Evolutionary conservation across 2,329 filamentous ascomycete species (phyloP).

Genomic region (Xylariaceae sp.): DNA sequence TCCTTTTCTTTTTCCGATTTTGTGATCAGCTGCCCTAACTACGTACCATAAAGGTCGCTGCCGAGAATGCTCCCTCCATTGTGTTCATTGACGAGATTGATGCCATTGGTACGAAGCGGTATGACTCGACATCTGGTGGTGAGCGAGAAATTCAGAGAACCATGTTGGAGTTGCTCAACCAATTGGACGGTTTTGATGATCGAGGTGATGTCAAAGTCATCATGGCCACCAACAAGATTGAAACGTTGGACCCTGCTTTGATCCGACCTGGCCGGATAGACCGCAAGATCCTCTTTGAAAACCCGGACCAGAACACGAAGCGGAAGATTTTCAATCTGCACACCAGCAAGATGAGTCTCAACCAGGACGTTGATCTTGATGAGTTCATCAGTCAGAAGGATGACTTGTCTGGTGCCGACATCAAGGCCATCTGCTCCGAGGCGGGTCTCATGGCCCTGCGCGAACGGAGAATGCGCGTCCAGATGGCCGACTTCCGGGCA

Average conservation of each 20-base stretch:
- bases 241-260: slow-evolving; percentile 89
- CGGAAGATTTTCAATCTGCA: slow-evolving; percentile 98
- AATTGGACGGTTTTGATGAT: slow-evolving; percentile 97
- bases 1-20: neutral
- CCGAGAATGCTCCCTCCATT: slow-evolving; percentile 92
- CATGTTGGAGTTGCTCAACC: slow-evolving; percentile 96
- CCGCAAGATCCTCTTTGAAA: slow-evolving; percentile 80
- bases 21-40: slow-evolving; percentile 21
- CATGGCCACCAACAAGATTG: slow-evolving; percentile 99
- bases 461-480: slow-evolving; percentile 94
- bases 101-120: slow-evolving; percentile 97
- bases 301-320: slow-evolving; percentile 75
- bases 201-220: slow-evolving; percentile 98
- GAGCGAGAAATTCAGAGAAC: slow-evolving; percentile 97
- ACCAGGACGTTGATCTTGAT: slow-evolving; percentile 94
- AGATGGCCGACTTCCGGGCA: slow-evolving; percentile 95
- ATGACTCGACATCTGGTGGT: slow-evolving; percentile 93
- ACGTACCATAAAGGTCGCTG: slow-evolving; percentile 60
- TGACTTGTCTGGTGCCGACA: slow-evolving; percentile 92
- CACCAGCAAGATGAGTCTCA: slow-evolving; percentile 97
- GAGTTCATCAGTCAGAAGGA: slow-evolving; percentile 99
- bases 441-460: slow-evolving; percentile 89
- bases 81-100: slow-evolving; percentile 99
- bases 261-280: slow-evolving; percentile 98
- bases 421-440: slow-evolving; percentile 98